Evolutionary conservation across 1,139 yeast species (phyloP).

Genomic region (Yamadazyma kanchanaburiensis): DNA sequence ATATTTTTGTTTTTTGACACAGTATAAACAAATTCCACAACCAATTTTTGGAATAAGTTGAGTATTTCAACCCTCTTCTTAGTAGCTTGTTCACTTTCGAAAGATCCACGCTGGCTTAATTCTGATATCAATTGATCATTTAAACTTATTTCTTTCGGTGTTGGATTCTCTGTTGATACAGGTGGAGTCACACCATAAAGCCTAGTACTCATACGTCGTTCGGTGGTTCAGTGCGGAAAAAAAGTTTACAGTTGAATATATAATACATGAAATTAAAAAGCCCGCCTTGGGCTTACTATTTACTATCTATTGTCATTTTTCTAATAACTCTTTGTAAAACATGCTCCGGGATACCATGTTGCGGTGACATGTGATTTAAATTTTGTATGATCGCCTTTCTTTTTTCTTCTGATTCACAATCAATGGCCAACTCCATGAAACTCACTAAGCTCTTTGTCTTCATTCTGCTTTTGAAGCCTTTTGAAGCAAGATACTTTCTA

Average conservation of each 20-base stretch:
- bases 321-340: not conserved
- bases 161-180: constrained; percentile 78
- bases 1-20: constrained; percentile 81
- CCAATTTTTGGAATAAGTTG: constrained; percentile 62
- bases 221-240: no score
- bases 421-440: constrained; percentile 6
- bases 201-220: constrained; percentile 25
- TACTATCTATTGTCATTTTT: no score
- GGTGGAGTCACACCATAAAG: constrained; percentile 87
- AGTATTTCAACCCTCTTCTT: constrained; percentile 75
- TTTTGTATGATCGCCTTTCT: not conserved
- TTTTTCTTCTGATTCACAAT: not conserved
- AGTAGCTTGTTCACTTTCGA: constrained; percentile 82
- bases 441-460: constrained; percentile 5
- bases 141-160: constrained; percentile 69
- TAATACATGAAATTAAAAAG: no score
- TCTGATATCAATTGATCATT: constrained; percentile 79
- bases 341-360: not conserved
- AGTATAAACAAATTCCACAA: constrained; percentile 75
- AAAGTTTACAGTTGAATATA: no score
- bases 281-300: no score
- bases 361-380: not conserved
- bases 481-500: constrained; percentile 3
- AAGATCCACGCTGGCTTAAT: constrained; percentile 79
- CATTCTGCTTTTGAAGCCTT: constrained; percentile 9